Evolutionary conservation across 108 stramenopile species (phyloP), one percentile per base, ranked within the genome.

Genomic region (Bacterosira constricta): DNA sequence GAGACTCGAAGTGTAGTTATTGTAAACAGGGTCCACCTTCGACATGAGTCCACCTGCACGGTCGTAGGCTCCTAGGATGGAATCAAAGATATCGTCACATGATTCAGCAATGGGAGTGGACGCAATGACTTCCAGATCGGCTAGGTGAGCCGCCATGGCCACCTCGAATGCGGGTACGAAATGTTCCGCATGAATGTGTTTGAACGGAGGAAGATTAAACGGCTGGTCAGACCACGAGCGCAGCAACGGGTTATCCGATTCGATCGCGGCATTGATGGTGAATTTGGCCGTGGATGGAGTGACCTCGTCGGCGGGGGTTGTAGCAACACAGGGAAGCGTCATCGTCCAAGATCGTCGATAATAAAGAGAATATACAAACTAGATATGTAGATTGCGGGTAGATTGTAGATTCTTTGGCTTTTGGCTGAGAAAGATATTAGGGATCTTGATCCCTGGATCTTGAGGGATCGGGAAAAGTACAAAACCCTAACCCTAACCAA

Each of bases 161-260:
- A 58, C 63, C n/a, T 78, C 73, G 13, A 87, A 67, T 1, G 88
- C 88, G 1, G 82, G 76, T 59, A 62, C n/a, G 70, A 77, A 90
- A 38, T 90, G 84, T 3, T 70, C 11, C 1, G 80, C 56, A 38
- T 75, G 32, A 46, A 90, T 85, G 46, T 74, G 37, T 12, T 56
- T 70, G 68, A 90, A 86, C 7, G 88, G 88, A 39, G 88, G 86
- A 10, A 90, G 55, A 20, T 67, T 41, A 54, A 90, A 87, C 3
- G 88, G 86, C 64, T 90, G 82, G 12, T 68, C 38, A 25, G 75
- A 52, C 88, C 88, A 90, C 6, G 74, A 58, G 31, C 55, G 41
- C 20, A 90, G 63, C 36, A 90, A 71, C 2, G 88, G 88, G 61
- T 90, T 90, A 71, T 9, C 31, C n/a, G n/a, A n/a, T n/a, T n/a